phyloP scores from a whole-genome alignment of 2,329 filamentous ascomycete species.

The Talaromyces islandicus region DNA sequence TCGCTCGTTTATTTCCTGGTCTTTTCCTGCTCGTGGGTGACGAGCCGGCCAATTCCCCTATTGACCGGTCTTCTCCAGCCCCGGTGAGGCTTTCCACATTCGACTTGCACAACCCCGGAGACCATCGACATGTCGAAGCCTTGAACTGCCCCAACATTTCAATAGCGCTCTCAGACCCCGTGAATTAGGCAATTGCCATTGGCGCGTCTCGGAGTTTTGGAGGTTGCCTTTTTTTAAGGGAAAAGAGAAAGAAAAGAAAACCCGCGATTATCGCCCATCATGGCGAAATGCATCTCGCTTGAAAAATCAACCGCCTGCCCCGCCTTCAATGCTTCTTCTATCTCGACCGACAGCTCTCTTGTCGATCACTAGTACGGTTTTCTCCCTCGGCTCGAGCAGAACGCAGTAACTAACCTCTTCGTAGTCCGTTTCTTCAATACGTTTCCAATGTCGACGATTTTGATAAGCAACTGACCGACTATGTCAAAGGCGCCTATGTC shows the following conservation, averaged over 20 bases:
- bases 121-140: conserved; percentile 4
- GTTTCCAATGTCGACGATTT: conserved; percentile 74
- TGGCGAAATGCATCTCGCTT: conserved; percentile 59
- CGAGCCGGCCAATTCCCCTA: neutral
- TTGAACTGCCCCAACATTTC: neutral
- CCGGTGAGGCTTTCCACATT: neutral
- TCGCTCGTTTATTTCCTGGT: neutral
- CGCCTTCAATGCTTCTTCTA: conserved; percentile 65
- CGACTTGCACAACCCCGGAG: neutral
- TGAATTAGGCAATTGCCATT: neutral
- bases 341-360: conserved; percentile 58
- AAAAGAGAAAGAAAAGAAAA: neutral
- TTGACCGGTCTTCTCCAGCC: neutral
- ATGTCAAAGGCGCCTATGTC: conserved; percentile 70
- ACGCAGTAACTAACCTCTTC: conserved; percentile 14
- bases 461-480: conserved; percentile 66
- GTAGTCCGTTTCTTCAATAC: conserved; percentile 75
- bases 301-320: conserved; percentile 63
- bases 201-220: neutral
- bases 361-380: conserved; percentile 60
- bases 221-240: neutral
- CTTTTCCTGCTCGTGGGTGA: neutral
- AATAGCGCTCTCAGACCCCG: neutral
- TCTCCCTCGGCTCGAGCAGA: neutral
- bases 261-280: conserved; percentile 24